Conservation (phyloP, 768 basidiomycete genomes). For the Kwoniella bestiolae region DNA sequence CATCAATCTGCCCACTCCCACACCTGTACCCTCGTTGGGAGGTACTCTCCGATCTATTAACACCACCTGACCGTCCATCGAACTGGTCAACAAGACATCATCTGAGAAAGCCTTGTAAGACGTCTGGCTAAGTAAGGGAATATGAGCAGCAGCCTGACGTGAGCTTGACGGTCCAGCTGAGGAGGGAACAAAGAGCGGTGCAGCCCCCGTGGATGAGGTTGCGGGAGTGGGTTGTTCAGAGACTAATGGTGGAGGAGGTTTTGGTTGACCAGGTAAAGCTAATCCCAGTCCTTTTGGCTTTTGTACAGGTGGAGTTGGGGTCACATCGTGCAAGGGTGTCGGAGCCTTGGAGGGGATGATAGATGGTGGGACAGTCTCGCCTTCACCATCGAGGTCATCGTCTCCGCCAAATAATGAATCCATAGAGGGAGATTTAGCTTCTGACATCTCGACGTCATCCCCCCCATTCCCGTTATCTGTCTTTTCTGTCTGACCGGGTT, state of each 20-base stretch:
- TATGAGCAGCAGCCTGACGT: slow-evolving; percentile 29
- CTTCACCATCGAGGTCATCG: slow-evolving; percentile 68
- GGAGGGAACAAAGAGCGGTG: slow-evolving; percentile 30
- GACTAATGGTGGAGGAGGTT: slow-evolving; percentile 1
- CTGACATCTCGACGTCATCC: slow-evolving; percentile 55
- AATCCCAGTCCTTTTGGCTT: slow-evolving; percentile 19
- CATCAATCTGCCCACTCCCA: slow-evolving; percentile 80
- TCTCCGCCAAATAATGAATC: slow-evolving; percentile 85
- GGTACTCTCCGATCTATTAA: slow-evolving; percentile 83
- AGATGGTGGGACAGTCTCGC: slow-evolving; percentile 56
- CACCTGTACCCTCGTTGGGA: slow-evolving; percentile 59
- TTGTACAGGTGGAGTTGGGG: slow-evolving; percentile 9
- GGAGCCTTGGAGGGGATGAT: slow-evolving; percentile 17
- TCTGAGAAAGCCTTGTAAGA: slow-evolving; percentile 71
- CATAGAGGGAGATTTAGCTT: slow-evolving; percentile 78
- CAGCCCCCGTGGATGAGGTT: slow-evolving; percentile 20
- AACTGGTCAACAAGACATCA: slow-evolving; percentile 83
- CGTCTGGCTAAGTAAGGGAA: slow-evolving; percentile 64
- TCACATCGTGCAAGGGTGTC: slow-evolving; percentile 22
- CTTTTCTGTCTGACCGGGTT: neutral
- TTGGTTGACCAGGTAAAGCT: slow-evolving; percentile 31
- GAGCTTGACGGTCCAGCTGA: slow-evolving; percentile 20
- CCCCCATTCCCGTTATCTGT: slow-evolving; percentile 5
- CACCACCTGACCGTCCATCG: slow-evolving; percentile 88
- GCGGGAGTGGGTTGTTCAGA: slow-evolving; percentile 33